Evolutionary conservation across 139 green algal species (phyloP).

Genomic region (Chlorella ohadii): DNA sequence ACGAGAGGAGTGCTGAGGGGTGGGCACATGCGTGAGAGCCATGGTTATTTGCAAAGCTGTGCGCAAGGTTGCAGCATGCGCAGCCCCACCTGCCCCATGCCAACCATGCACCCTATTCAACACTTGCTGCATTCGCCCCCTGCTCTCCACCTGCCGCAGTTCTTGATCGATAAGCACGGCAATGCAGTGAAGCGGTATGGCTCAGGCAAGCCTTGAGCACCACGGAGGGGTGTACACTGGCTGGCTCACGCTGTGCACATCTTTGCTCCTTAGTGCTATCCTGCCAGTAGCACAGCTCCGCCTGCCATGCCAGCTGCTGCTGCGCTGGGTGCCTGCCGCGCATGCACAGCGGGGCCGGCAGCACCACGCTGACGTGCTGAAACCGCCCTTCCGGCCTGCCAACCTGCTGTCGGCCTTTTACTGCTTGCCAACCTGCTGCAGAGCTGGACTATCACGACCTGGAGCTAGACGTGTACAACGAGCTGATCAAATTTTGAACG

Average conservation of each 20-base stretch:
- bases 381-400: not conserved
- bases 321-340: not conserved
- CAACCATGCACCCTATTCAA: too few species aligned
- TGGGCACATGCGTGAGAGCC: too few species aligned
- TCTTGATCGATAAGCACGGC: slow-evolving; percentile 34
- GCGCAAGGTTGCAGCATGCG: too few species aligned
- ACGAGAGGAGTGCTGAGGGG: too few species aligned
- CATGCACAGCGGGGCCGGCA: not conserved
- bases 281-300: not conserved
- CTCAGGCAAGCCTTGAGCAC: not conserved
- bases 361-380: not conserved
- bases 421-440: not conserved
- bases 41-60: too few species aligned
- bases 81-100: too few species aligned
- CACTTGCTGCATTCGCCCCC: too few species aligned
- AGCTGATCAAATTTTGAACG: slow-evolving; percentile 26
- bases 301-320: not conserved
- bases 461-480: slow-evolving; percentile 29
- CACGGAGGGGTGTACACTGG: too few species aligned
- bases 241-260: not conserved
- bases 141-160: not conserved
- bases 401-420: not conserved
- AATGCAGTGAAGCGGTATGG: slow-evolving; percentile 33
- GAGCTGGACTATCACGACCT: slow-evolving; percentile 14
- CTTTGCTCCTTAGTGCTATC: not conserved